Evolutionary conservation across 140 eudicot genomes (phyloP), one percentile per base, ranked within the genome.

Genomic region (Flaveria floridana): DNA sequence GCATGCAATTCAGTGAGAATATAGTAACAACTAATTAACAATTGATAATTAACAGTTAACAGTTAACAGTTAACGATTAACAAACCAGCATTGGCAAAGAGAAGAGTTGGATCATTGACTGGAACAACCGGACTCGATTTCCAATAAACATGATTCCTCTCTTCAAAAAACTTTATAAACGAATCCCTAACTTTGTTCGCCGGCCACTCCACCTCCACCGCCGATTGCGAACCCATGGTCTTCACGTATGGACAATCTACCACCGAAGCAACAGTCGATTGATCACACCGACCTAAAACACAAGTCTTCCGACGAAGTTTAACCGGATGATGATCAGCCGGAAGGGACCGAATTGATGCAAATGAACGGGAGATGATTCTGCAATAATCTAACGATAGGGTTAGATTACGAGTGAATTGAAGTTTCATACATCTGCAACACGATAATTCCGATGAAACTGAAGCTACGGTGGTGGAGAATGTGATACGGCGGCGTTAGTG

Each of bases 71-170:
- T 34, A 34, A 34, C 41, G 20, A 68, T 23, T 44, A 25, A 79
- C 88, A 16, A 52, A 94, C 99, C 99, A 47, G 99, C 97, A 74
- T 94, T 94, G 15, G 99, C 96, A 55, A 94, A 94, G 46, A 94
- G 89, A 37, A 94, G 91, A 6, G 99, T 90, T 5, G 99, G 99
- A 63, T 94, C 99, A 51, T 91, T 91, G 53, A 78, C 87, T 30
- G 99, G 99, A 73, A 94, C 99, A 74, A 94, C 99, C 2, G 99
- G 99, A 23, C 99, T 94, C 0, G 99, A 94, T 74, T 84, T 88
- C 96, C 96, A 90, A 34, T 79, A 42, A 0, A 80, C 87, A 41
- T 94, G 99, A 3, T 51, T 64, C 76, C 85, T 83, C 2, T 55
- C 83, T 79, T 88, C 82, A 30, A 88, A 94, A 61, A 90, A 94